Evolutionary conservation across 257 asterid genomes (phyloP).

Genomic region (Penstemon davidsonii): DNA sequence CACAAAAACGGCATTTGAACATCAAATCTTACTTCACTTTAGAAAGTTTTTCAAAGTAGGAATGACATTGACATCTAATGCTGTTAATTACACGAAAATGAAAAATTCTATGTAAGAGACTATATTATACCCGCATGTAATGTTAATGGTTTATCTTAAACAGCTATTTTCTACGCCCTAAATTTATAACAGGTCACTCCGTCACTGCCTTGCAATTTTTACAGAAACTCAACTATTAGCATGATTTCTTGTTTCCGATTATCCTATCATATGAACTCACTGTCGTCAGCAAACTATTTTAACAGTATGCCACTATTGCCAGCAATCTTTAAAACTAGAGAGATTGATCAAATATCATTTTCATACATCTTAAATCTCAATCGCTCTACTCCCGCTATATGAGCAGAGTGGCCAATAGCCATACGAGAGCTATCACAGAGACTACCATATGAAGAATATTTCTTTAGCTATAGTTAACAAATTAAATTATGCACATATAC

Average conservation of each 20-base stretch:
- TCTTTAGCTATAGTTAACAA: constrained; percentile 22
- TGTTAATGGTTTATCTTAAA: constrained; percentile 23
- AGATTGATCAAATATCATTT: constrained; percentile 3
- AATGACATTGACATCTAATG: background rate
- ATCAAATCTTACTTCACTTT: constrained; percentile 6
- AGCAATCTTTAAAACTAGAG: background rate
- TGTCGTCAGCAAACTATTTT: background rate
- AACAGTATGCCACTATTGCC: background rate
- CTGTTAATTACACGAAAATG: background rate
- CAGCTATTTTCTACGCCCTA: constrained; percentile 15
- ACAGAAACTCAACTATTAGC: constrained; percentile 4
- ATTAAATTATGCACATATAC: constrained; percentile 39
- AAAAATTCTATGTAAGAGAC: background rate
- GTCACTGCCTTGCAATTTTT: background rate
- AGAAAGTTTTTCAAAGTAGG: background rate
- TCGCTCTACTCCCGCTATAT: constrained; percentile 13
- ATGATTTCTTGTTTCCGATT: background rate
- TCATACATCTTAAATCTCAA: constrained; percentile 10
- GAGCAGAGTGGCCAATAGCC: constrained; percentile 22
- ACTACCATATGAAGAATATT: constrained; percentile 21
- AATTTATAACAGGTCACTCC: constrained; percentile 1
- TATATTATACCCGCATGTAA: constrained; percentile 8
- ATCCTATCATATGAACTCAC: background rate
- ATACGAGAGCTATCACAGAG: constrained; percentile 19
- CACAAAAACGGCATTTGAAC: constrained; percentile 20